phyloP scores from a whole-genome alignment of 768 basidiomycete species.

The Leccinum ochraceum region DNA sequence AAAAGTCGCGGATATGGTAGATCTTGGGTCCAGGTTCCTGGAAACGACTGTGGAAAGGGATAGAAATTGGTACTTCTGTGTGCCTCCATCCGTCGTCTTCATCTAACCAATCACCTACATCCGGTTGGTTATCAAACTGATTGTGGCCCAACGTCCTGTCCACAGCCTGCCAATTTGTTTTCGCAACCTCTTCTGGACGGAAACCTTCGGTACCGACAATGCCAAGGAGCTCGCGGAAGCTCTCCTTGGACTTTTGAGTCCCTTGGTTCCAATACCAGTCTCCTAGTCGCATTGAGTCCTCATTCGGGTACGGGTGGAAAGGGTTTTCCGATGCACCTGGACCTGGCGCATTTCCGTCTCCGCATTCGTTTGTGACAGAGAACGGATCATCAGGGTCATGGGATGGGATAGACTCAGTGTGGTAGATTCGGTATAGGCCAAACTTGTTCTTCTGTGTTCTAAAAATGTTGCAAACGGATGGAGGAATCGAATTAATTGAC shows the following conservation, averaged over 20 bases:
- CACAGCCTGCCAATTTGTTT: neutral
- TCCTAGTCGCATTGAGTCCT: neutral
- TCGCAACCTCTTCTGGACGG: neutral
- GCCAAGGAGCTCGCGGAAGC: neutral
- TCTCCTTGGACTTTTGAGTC: neutral
- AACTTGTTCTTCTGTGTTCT: too few species aligned
- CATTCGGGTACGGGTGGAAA: too few species aligned
- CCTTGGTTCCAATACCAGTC: neutral
- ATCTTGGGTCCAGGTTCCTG: neutral
- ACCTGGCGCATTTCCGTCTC: too few species aligned
- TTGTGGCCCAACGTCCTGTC: neutral
- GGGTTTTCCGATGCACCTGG: too few species aligned
- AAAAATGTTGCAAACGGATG: too few species aligned
- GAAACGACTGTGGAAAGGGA: neutral
- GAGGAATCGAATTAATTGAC: too few species aligned
- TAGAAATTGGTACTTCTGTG: neutral
- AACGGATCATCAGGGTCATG: too few species aligned
- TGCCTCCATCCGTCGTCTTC: neutral
- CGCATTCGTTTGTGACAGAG: too few species aligned
- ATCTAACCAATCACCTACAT: neutral
- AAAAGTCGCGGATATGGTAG: neutral
- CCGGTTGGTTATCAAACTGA: neutral
- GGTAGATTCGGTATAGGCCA: too few species aligned
- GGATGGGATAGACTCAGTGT: too few species aligned
- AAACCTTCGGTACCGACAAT: neutral